These are phyloP conservation scores for Gnomoniopsis sp. DNA, from an alignment of 2,329 filamentous ascomycete species.

Conservation along the genomic window DNA sequence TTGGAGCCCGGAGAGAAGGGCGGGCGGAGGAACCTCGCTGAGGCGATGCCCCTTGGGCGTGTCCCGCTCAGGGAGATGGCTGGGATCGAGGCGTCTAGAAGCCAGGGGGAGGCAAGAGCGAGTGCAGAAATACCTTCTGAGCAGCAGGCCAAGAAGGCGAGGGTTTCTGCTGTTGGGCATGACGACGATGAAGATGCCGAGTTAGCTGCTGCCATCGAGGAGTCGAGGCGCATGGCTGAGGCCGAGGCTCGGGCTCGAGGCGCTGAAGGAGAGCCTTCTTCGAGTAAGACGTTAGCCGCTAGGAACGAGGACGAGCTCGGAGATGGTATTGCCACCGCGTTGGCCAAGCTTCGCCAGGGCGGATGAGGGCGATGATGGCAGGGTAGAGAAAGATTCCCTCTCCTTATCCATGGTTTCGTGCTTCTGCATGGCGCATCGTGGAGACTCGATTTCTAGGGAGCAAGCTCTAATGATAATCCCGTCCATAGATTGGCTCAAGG, in stretches of 20 bases:
- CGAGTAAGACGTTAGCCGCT: conserved; percentile 5
- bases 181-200: conserved; percentile 46
- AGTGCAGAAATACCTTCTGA: background rate
- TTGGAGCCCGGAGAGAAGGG: conserved; percentile 23
- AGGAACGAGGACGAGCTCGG: conserved; percentile 43
- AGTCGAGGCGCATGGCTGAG: conserved; percentile 38
- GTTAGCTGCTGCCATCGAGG: conserved; percentile 44
- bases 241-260: conserved; percentile 24
- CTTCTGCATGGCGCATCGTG: no score
- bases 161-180: conserved; percentile 34
- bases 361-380: conserved; percentile 19
- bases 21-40: conserved; percentile 24
- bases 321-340: conserved; percentile 57
- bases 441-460: no score
- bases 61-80: conserved; percentile 19
- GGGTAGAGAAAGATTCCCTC: background rate
- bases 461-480: no score
- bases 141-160: conserved; percentile 20
- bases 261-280: conserved; percentile 15
- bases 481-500: no score
- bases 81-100: conserved; percentile 26
- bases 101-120: conserved; percentile 32
- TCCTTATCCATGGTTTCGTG: no score
- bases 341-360: conserved; percentile 54
- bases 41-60: conserved; percentile 19